phyloP scores from a whole-genome alignment of 495 filamentous ascomycete species.

The Aspergillus cavernicola region DNA sequence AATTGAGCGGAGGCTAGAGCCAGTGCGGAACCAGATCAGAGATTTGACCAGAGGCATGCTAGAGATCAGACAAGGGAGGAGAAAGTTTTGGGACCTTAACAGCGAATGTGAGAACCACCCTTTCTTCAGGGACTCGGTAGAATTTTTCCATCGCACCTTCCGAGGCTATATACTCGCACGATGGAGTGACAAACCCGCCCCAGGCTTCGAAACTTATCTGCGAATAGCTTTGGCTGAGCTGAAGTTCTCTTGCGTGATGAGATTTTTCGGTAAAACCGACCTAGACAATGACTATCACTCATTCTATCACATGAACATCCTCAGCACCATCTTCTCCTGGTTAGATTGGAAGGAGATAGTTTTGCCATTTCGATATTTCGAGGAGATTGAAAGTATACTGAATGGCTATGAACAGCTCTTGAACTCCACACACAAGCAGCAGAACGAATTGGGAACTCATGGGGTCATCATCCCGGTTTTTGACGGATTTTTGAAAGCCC shows the following conservation, averaged over 20 bases:
- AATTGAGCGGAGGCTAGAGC: not conserved
- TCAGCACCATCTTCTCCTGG: not conserved
- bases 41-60: not conserved
- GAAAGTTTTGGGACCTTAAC: too few relatives aligned
- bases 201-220: not conserved
- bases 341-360: not conserved
- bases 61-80: too few relatives aligned
- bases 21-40: not conserved
- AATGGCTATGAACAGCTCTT: not conserved
- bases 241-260: not conserved
- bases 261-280: too few relatives aligned
- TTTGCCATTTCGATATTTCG: not conserved
- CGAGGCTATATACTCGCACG: not conserved
- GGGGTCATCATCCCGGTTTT: not conserved
- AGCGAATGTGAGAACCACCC: not conserved
- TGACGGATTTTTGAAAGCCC: not conserved
- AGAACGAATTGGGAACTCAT: not conserved
- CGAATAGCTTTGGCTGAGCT: not conserved
- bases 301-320: not conserved
- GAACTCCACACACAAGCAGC: not conserved
- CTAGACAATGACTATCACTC: not conserved
- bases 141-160: not conserved
- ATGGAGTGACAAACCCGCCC: not conserved
- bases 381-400: not conserved
- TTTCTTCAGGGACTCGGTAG: not conserved